Base-by-base conservation (phyloP, 768 basidiomycete species). In the Leccinum subgranulosum region DNA sequence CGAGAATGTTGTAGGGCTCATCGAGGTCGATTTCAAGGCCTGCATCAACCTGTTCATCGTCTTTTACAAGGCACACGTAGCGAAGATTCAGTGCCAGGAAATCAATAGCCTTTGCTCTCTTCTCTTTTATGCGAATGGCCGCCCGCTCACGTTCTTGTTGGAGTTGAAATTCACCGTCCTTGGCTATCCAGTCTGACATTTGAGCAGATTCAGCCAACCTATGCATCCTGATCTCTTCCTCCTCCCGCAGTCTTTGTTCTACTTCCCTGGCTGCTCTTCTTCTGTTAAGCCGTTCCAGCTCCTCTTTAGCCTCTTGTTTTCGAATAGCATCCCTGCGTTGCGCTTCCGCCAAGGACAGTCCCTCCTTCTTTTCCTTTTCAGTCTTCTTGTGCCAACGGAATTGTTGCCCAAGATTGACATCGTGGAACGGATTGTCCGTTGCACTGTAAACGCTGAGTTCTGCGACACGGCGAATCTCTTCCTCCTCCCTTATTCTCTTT, bases 321-420 rank as follows among this genome's bases (percentile, higher is more conserved):
- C 95, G 76, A 25, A 92, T 70, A 1, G 86, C 85, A 75, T 99
- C 97, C 64, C 83, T 83, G 61, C 80, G 79, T 60, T 90, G 87
- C 1, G 89, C 79, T 67, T 99, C 97, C 0, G 85, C 86, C 1
- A 85, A 66, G 1, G 86, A 83, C 50, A 98, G 67, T 2, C 97
- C 97, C 58, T 84, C 76, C 75, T 96, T 98, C 66, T 85, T 83
- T 71, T 99, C 97, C 77, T 94, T 93, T 72, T 99, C 97, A 27
- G 86, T 84, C 78, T 99, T 99, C 81, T 99, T 99, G 76, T 94
- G 92, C 97, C 97, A 99, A 57, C 90, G 86, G 74, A 99, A 99
- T 71, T 95, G 93, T 69, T 98, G 92, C 21, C 87, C 89, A 31
- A 98, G 87, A 72, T 98, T 98, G 60, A 92, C 87, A 66, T 98